Base-by-base conservation (phyloP, 495 filamentous ascomycete genomes). In the Wilcoxina mikolae region DNA sequence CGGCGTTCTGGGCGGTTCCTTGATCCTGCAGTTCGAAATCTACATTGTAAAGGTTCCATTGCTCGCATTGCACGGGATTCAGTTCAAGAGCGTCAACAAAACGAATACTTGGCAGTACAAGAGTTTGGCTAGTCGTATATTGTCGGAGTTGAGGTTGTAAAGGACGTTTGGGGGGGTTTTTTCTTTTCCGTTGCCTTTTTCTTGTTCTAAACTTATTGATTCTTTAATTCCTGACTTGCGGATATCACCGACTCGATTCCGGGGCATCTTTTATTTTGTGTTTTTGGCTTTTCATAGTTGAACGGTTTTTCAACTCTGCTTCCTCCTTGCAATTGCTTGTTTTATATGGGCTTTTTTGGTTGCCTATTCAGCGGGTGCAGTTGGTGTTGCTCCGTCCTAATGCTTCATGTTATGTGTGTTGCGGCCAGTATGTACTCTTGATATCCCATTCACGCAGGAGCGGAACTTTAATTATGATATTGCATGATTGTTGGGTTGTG, bases 81-180 rank as follows among this genome's bases (percentile, higher is more conserved):
- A 99, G 68, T 99, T 99, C 73, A 99, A 99, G 75, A 87, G 90
- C 68, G 81, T 96, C 43, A 66, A 45, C 49, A 79, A 85, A 26
- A 94, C 91, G 4, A 85, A 89, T 35, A 95, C 91, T 57, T 95
- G 89, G 89, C 88, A 95, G 69, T 99, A 95, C 66, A 94, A 95
- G 71, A 85, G 87, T 57, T 87, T 96, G 85, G 91, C 91, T 41
- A 87, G 93, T 68, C 85, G 85, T 65, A 96, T 99, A 66, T 72
- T 99, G 58, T 77, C 83, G 62, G 88, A 90, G 61, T 68, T 99
- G 65, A 78, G 85, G 66, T 76, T 98, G 56, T 95, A 69, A 23
- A 11, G 22, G 10, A 24, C 51, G 5, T 45, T 45, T 28, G 38
- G 47, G 27, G 17, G 24, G 52, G 28, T 18, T 41, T 59, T 52